Percentiles rank a stretch among this genome's conserved stretches.
Evolutionary conservation across 164 flowering plant species (phyloP).

Genomic region (Platanus orientalis): DNA sequence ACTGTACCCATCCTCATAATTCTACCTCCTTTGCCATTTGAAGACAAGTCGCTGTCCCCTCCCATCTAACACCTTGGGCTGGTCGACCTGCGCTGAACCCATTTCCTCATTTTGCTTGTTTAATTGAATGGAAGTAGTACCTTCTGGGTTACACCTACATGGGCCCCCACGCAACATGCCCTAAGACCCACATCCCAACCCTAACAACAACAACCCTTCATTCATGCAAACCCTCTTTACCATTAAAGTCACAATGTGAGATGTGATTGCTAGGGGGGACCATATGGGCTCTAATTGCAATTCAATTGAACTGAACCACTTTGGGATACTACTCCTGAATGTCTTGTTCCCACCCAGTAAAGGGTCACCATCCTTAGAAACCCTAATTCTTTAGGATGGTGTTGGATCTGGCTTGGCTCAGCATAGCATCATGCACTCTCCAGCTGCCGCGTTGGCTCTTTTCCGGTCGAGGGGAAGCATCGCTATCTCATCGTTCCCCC

Average conservation of each 20-base stretch:
- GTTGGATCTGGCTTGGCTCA: conserved; percentile 8
- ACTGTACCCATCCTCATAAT: conserved; percentile 29
- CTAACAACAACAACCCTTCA: conserved; percentile 33
- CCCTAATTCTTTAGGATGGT: conserved; percentile 25
- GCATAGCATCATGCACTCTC: conserved; percentile 15
- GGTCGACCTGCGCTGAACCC: too few species aligned
- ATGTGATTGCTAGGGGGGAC: conserved; percentile 29
- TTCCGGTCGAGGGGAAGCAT: conserved; percentile 11
- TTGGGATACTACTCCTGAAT: conserved; percentile 9
- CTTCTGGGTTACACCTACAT: background rate
- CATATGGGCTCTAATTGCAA: conserved; percentile 8
- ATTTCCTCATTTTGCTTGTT: too few species aligned
- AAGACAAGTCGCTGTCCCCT: conserved; percentile 36
- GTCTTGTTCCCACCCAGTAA: conserved; percentile 21
- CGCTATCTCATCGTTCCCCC: conserved; percentile 39
- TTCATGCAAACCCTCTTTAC: conserved; percentile 35
- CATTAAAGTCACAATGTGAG: conserved; percentile 30
- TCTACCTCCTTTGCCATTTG: conserved; percentile 26
- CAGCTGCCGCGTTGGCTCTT: conserved; percentile 10
- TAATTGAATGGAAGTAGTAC: conserved; percentile 18
- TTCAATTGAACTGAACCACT: conserved; percentile 26
- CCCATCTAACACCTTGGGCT: conserved; percentile 9
- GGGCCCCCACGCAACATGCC: conserved; percentile 17
- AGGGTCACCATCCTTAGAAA: conserved; percentile 26
- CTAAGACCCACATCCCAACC: conserved; percentile 14